These are phyloP conservation scores for Musa schizocarpa DNA, from an alignment of 176 grass and related monocot species.

Conservation along the genomic window DNA sequence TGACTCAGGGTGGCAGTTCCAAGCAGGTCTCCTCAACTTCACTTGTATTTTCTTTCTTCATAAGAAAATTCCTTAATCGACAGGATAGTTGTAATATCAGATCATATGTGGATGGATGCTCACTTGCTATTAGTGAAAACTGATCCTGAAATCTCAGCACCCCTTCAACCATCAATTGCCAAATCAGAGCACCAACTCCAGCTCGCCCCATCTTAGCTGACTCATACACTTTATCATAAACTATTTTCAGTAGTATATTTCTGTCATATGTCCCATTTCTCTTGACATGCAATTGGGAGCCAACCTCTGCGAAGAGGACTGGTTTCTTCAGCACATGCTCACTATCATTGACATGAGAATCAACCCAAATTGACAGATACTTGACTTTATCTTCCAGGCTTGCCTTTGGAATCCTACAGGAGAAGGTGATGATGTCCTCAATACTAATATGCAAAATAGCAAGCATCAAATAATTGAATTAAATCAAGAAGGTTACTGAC, in stretches of 20 bases:
- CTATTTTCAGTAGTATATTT: slow-evolving; percentile 52
- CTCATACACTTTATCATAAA: slow-evolving; percentile 80
- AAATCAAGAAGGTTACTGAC: slow-evolving; percentile 1
- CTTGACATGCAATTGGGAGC: slow-evolving; percentile 31
- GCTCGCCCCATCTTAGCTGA: slow-evolving; percentile 56
- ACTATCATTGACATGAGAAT: slow-evolving; percentile 77
- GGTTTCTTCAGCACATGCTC: slow-evolving; percentile 66
- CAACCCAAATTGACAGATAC: slow-evolving; percentile 84
- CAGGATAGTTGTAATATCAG: slow-evolving; percentile 71
- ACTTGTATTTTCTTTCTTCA: slow-evolving; percentile 26
- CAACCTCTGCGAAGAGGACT: slow-evolving; percentile 79
- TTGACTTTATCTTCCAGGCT: slow-evolving; percentile 56
- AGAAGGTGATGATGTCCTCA: slow-evolving; percentile 10
- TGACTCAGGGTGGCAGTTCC: slow-evolving; percentile 8
- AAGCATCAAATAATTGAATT: background rate
- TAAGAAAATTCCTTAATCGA: slow-evolving; percentile 34
- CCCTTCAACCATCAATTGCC: slow-evolving; percentile 84
- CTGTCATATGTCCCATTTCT: slow-evolving; percentile 43
- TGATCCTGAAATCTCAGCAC: slow-evolving; percentile 48
- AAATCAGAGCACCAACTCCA: slow-evolving; percentile 77
- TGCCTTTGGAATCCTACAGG: slow-evolving; percentile 62
- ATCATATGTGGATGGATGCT: slow-evolving; percentile 45
- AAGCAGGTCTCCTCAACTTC: slow-evolving; percentile 6
- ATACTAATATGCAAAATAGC: background rate
- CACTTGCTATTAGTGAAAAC: slow-evolving; percentile 62